Evolutionary conservation across 2,329 filamentous ascomycete species (phyloP).

Genomic region (Cladosporium sp.): DNA sequence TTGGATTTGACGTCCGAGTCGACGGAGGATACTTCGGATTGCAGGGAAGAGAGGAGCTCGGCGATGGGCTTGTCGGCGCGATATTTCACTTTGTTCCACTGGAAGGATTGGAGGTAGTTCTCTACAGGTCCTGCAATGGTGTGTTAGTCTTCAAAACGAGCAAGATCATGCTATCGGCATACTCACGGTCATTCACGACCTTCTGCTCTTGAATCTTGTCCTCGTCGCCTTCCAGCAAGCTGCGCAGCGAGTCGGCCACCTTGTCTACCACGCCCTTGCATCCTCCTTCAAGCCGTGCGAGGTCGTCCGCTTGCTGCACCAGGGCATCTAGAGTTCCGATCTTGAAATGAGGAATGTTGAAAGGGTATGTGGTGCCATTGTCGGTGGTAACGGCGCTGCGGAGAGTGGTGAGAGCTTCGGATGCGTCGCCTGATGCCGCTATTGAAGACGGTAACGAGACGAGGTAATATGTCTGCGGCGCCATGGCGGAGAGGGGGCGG

Average conservation of each 20-base stretch:
- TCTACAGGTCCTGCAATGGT: conserved; percentile 75
- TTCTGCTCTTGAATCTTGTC: conserved; percentile 81
- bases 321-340: conserved; percentile 93
- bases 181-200: conserved; percentile 86
- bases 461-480: conserved; percentile 67
- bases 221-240: conserved; percentile 78
- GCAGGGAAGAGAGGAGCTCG: conserved; percentile 80
- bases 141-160: not conserved
- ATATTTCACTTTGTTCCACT: conserved; percentile 98
- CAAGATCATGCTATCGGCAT: not conserved
- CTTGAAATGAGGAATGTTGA: conserved; percentile 90
- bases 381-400: conserved; percentile 68
- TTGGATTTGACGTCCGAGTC: conserved; percentile 96
- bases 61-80: conserved; percentile 83
- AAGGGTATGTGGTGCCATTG: conserved; percentile 70
- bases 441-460: conserved; percentile 87
- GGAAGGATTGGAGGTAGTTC: conserved; percentile 81
- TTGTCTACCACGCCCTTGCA: conserved; percentile 83
- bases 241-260: conserved; percentile 78
- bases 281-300: conserved; percentile 76
- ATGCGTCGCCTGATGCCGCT: conserved; percentile 71
- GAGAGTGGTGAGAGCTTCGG: conserved; percentile 76
- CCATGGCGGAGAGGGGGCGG: conserved; percentile 21
- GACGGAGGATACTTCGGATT: conserved; percentile 88
- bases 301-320: conserved; percentile 92